Percentiles rank a stretch among this genome's conserved stretches.
Conservation (phyloP, 2,329 filamentous ascomycete species). For the Aspergillus latus region DNA sequence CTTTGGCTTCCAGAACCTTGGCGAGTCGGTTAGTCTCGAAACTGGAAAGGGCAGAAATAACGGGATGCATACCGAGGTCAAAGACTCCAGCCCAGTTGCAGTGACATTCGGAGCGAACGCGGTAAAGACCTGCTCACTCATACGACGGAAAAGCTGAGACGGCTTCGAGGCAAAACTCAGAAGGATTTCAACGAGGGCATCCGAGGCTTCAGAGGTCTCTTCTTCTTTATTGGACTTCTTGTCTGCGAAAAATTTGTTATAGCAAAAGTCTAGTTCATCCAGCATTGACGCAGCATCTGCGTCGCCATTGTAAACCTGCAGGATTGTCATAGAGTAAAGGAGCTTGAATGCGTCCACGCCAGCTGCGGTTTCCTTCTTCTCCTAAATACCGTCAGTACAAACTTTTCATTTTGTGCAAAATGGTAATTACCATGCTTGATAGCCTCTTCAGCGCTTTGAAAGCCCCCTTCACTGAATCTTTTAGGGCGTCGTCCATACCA, state of each 20-base stretch:
- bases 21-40: background rate
- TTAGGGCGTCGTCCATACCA: constrained; percentile 48
- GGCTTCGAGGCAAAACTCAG: constrained; percentile 86
- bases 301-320: constrained; percentile 89
- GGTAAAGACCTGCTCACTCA: constrained; percentile 84
- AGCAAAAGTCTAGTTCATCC: constrained; percentile 76
- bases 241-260: constrained; percentile 58
- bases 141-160: constrained; percentile 79
- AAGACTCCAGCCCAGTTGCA: constrained; percentile 65
- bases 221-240: constrained; percentile 53
- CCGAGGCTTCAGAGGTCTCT: constrained; percentile 55
- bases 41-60: background rate
- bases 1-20: constrained; percentile 71
- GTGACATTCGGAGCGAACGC: constrained; percentile 77
- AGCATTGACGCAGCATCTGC: constrained; percentile 80
- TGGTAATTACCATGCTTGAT: constrained; percentile 36
- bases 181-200: constrained; percentile 80
- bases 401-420: background rate
- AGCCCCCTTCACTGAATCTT: constrained; percentile 43
- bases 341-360: constrained; percentile 68
- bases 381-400: constrained; percentile 43
- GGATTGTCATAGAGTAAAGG: constrained; percentile 77
- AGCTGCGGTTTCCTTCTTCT: constrained; percentile 46
- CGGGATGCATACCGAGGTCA: constrained; percentile 46
- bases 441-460: constrained; percentile 43